A percentile compares a stretch with the other conserved stretches of the same genome.
Evolutionary conservation across 2,329 filamentous ascomycete genomes (phyloP).

Genomic region (Colletotrichum sp.): DNA sequence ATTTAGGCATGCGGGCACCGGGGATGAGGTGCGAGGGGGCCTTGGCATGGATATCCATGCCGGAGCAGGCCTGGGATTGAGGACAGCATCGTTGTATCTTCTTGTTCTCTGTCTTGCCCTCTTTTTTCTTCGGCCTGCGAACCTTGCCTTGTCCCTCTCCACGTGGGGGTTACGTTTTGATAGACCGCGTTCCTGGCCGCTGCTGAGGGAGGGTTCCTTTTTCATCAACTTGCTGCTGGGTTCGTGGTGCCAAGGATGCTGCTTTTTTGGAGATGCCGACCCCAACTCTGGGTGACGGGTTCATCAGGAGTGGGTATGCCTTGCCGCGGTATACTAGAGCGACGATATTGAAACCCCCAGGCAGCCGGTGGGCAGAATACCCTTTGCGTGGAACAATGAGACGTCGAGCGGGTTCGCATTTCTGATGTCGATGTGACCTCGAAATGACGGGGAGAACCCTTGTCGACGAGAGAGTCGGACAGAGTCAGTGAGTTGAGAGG

Average conservation of each 20-base stretch:
- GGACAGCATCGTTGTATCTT: neutral
- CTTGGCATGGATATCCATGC: slow-evolving; percentile 20
- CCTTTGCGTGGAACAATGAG: neutral
- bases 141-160: neutral
- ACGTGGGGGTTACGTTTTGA: neutral
- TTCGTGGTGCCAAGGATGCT: neutral
- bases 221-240: neutral
- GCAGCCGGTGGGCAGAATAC: neutral
- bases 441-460: neutral
- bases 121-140: neutral
- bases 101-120: neutral
- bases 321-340: neutral
- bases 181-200: neutral
- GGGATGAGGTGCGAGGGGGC: neutral
- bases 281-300: neutral
- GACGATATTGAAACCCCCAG: slow-evolving; percentile 2
- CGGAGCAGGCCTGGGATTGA: neutral
- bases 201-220: neutral
- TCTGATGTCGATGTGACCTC: neutral
- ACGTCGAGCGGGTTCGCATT: neutral
- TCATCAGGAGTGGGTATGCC: neutral
- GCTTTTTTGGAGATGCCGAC: neutral
- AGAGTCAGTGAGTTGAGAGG: neutral
- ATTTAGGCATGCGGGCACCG: slow-evolving; percentile 12
- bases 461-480: neutral